These are phyloP conservation scores for Sedum album DNA, from an alignment of 164 flowering plant species.

Conservation along the genomic window DNA sequence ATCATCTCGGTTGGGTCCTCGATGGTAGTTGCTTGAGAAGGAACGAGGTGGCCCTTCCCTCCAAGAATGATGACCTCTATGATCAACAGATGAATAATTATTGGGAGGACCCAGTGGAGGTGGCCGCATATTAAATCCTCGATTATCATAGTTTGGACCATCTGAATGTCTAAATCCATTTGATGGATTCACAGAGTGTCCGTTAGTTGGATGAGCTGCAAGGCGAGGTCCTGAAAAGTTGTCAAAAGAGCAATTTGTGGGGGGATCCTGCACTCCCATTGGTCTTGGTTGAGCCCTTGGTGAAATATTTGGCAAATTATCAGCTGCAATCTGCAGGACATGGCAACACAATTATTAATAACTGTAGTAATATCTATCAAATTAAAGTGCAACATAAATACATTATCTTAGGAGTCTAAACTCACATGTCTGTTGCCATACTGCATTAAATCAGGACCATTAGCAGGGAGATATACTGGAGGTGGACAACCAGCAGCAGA, in stretches of 20 bases:
- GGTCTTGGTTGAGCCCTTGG: background rate
- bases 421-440: background rate
- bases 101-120: conserved; percentile 57
- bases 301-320: background rate
- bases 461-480: conserved; percentile 15
- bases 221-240: conserved; percentile 20
- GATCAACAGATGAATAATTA: conserved; percentile 73
- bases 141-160: conserved; percentile 28
- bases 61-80: conserved; percentile 31
- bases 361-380: too few species aligned
- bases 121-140: conserved; percentile 49
- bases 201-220: background rate
- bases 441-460: conserved; percentile 17
- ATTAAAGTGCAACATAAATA: too few species aligned
- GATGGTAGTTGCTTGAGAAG: conserved; percentile 29
- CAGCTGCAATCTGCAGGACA: conserved; percentile 1
- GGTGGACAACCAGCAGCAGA: conserved; percentile 2
- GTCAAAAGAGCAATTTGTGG: conserved; percentile 25
- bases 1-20: conserved; percentile 26
- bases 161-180: conserved; percentile 28
- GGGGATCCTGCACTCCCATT: conserved; percentile 13
- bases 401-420: background rate
- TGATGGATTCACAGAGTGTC: conserved; percentile 21
- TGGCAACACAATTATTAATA: background rate
- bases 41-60: conserved; percentile 47